Conservation (phyloP, 208 protist species). For the Trypanosoma cruzi region DNA sequence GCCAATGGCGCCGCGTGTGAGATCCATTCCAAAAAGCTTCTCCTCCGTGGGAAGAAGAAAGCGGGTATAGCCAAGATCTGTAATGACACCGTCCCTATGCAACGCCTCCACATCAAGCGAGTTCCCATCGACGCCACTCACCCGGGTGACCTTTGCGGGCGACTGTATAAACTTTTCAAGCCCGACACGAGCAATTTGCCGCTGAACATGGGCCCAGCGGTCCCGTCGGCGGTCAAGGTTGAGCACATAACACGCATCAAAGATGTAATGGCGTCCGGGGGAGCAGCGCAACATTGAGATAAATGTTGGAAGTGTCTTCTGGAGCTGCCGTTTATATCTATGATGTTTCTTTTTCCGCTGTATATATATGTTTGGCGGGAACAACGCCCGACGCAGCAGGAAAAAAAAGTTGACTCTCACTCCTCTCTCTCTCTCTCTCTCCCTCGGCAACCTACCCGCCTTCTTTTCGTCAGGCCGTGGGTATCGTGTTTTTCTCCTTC, state of each 20-base stretch:
- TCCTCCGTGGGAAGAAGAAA: constrained; percentile 70
- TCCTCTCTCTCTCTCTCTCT: too few species aligned
- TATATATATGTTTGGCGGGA: background rate
- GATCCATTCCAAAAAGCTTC: constrained; percentile 93
- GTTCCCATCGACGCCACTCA: constrained; percentile 77
- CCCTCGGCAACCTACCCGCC: background rate
- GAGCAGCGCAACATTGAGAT: constrained; percentile 46
- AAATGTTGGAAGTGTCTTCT: background rate
- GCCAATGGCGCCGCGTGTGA: constrained; percentile 87
- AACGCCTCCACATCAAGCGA: constrained; percentile 60
- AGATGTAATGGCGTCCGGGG: constrained; percentile 39
- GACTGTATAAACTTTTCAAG: constrained; percentile 57
- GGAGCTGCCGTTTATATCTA: background rate
- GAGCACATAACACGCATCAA: constrained; percentile 91
- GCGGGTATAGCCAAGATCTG: constrained; percentile 71
- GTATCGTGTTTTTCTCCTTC: background rate
- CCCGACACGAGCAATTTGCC: constrained; percentile 57
- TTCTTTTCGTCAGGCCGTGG: background rate
- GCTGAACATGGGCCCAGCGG: constrained; percentile 71
- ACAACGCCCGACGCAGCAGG: background rate
- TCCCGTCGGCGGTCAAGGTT: constrained; percentile 89
- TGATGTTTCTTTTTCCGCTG: background rate
- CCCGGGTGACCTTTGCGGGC: constrained; percentile 49
- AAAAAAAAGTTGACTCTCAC: background rate
- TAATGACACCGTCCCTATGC: constrained; percentile 50